Conservation (phyloP, 2,329 filamentous ascomycete species). For the Emergomyces africanus region DNA sequence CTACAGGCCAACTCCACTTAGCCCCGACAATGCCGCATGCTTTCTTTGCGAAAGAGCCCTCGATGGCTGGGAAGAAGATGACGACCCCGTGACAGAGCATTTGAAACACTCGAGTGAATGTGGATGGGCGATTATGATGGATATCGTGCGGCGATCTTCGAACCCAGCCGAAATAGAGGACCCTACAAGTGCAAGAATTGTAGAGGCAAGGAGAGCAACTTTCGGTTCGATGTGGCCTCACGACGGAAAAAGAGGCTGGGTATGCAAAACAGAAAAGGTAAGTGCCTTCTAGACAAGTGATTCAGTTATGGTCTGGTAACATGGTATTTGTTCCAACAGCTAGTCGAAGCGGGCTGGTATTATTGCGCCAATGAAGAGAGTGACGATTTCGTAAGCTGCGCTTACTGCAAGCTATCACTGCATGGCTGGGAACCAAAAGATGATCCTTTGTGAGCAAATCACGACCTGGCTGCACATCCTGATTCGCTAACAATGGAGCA, state of each 20-base stretch:
- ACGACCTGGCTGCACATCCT: conserved; percentile 9
- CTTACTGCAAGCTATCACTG: conserved; percentile 78
- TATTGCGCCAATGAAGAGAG: conserved; percentile 75
- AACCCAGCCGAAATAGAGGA: conserved; percentile 49
- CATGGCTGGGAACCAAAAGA: conserved; percentile 93
- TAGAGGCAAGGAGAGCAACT: conserved; percentile 66
- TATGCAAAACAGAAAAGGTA: conserved; percentile 80
- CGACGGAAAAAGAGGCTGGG: conserved; percentile 76
- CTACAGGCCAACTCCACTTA: conserved; percentile 61
- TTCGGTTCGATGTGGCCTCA: conserved; percentile 84
- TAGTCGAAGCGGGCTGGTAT: conserved; percentile 87
- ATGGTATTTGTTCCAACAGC: conserved; percentile 33
- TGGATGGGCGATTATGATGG: conserved; percentile 71
- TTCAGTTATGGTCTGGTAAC: conserved; percentile 5
- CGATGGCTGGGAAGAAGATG: conserved; percentile 82
- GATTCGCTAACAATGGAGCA: conserved; percentile 24
- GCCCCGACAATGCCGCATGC: conserved; percentile 79
- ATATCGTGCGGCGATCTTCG: conserved; percentile 36
- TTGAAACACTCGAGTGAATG: conserved; percentile 69
- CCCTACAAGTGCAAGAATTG: conserved; percentile 57
- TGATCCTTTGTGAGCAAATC: conserved; percentile 58
- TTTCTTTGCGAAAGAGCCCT: conserved; percentile 75
- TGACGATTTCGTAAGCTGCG: conserved; percentile 80
- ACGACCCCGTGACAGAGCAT: conserved; percentile 76
- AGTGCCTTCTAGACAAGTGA: conserved; percentile 9